These are phyloP conservation scores for Paxillus involutus DNA, from an alignment of 768 basidiomycete species.

Conservation along the genomic window DNA sequence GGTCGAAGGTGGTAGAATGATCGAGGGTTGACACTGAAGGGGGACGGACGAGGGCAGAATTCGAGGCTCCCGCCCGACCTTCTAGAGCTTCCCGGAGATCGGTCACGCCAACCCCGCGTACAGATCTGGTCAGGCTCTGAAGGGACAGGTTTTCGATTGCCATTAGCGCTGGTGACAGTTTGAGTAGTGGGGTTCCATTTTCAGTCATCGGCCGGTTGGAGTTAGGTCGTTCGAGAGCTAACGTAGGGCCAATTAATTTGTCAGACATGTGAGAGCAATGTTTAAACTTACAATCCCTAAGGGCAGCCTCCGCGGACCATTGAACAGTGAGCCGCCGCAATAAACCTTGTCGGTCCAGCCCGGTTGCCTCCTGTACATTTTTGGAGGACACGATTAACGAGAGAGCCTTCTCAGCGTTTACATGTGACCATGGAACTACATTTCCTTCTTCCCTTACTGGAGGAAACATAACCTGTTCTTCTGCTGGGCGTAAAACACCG, in stretches of 20 bases:
- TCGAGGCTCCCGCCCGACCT: slow-evolving; percentile 81
- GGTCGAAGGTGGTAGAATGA: slow-evolving; percentile 53
- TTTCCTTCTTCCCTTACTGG: slow-evolving; percentile 21
- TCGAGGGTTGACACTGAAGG: slow-evolving; percentile 80
- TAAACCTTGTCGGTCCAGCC: slow-evolving; percentile 58
- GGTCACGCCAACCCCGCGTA: slow-evolving; percentile 80
- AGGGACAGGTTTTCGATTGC: slow-evolving; percentile 88
- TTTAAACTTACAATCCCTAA: slow-evolving; percentile 66
- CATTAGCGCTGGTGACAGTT: slow-evolving; percentile 85
- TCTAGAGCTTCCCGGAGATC: slow-evolving; percentile 89
- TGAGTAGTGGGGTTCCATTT: slow-evolving; percentile 71
- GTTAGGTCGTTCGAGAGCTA: slow-evolving; percentile 57
- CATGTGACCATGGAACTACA: slow-evolving; percentile 32
- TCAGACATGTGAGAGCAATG: slow-evolving; percentile 7
- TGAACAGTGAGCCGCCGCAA: slow-evolving; percentile 49
- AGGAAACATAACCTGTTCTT: slow-evolving; percentile 44
- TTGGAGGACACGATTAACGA: slow-evolving; percentile 50
- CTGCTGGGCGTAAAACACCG: slow-evolving; percentile 44
- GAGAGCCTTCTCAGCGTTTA: slow-evolving; percentile 57
- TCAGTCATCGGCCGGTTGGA: slow-evolving; percentile 65
- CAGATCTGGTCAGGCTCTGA: slow-evolving; percentile 78
- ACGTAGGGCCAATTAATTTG: slow-evolving; percentile 4
- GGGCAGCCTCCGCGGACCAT: slow-evolving; percentile 77
- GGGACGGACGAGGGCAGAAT: slow-evolving; percentile 63
- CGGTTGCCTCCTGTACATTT: slow-evolving; percentile 61